phyloP scores from a whole-genome alignment of 495 filamentous ascomycete genomes.

The Lineolata rhizophorae region DNA sequence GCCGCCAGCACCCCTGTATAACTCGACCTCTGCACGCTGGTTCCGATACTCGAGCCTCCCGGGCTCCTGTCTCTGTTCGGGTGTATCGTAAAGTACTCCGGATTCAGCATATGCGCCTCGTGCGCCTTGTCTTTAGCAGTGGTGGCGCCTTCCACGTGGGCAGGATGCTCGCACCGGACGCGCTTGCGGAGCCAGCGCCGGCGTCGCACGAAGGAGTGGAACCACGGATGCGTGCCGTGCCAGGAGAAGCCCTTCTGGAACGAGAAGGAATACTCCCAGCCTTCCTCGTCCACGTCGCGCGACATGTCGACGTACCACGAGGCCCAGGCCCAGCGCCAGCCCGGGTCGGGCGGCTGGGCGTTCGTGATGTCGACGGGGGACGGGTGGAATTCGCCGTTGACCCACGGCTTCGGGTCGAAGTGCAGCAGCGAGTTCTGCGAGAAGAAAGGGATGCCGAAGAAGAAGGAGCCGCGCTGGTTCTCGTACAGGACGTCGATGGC shows the following conservation, averaged over 20 bases:
- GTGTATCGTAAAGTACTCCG: constrained; percentile 78
- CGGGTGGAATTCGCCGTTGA: constrained; percentile 44
- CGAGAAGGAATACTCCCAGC: constrained; percentile 86
- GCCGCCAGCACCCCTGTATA: constrained; percentile 6
- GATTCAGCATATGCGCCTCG: constrained; percentile 42
- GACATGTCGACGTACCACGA: constrained; percentile 88
- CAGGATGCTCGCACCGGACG: constrained; percentile 32
- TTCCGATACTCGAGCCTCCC: constrained; percentile 1
- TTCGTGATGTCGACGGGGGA: constrained; percentile 74
- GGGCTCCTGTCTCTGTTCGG: constrained; percentile 4
- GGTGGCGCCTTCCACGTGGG: no score
- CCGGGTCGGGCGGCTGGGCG: constrained; percentile 83
- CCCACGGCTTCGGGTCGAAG: constrained; percentile 72
- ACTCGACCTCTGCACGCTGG: constrained; percentile 3
- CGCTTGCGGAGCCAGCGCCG: constrained; percentile 75
- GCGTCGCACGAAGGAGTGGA: constrained; percentile 74
- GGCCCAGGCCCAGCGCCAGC: constrained; percentile 85
- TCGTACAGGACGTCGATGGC: constrained; percentile 83
- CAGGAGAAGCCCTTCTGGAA: constrained; percentile 59
- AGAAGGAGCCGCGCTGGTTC: constrained; percentile 43
- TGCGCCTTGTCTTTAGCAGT: constrained; percentile 15
- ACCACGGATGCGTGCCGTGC: constrained; percentile 84
- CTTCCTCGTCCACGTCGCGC: constrained; percentile 71
- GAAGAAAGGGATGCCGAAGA: constrained; percentile 79
- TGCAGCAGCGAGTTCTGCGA: constrained; percentile 68